Base-by-base conservation (phyloP, 257 asterid genomes). In the Perilla frutescens region DNA sequence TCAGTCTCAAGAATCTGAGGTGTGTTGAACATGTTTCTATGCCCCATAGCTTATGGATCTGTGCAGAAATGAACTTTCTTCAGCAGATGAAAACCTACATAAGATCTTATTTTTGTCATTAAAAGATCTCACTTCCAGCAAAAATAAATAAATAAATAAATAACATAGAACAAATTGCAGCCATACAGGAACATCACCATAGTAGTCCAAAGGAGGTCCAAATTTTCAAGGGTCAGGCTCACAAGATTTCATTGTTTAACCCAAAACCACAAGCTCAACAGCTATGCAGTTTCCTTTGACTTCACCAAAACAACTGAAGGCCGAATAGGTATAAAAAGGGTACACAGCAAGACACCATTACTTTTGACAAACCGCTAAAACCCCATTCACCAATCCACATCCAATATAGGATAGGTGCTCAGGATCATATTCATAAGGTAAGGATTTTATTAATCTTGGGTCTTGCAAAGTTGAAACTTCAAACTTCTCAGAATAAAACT, bases 1-100 rank as follows among this genome's bases (percentile, higher is more conserved):
- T 87, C 97, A 8, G 84, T 77, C 72, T 86, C 96, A 66, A 81
- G 73, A 62, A 66, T 65, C 34, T 81, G 97, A 81, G 97, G 79
- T 51, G 91, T 58, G 78, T 78, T 85, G 55, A 85, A 83, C 51
- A 81, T 59, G 68, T 89, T 87, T 59, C 90, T 89, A 68, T 88
- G 96, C 72, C 89, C 97, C 97, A 91, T 81, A 71, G 78, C 53
- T 73, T 78, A 64, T 45, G 53, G 62, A 73, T 59, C 54, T 72
- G 73, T 26, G 41, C 26, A 64, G 54, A n/a, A 64, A 43, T 10
- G 9, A 43, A 55, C 59, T 14, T 58, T 78, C 29, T 65, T 60
- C 47, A 59, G 72, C 54, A 14, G 48, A 76, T 49, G 32, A 40
- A 64, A 62, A 26, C 80, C 90, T 86, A 78, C 84, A 83, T 29